A percentile compares a stretch with the other conserved stretches of the same genome.
Conservation (phyloP, 176 grass and related monocot species). For the Alopecurus myosuroides region DNA sequence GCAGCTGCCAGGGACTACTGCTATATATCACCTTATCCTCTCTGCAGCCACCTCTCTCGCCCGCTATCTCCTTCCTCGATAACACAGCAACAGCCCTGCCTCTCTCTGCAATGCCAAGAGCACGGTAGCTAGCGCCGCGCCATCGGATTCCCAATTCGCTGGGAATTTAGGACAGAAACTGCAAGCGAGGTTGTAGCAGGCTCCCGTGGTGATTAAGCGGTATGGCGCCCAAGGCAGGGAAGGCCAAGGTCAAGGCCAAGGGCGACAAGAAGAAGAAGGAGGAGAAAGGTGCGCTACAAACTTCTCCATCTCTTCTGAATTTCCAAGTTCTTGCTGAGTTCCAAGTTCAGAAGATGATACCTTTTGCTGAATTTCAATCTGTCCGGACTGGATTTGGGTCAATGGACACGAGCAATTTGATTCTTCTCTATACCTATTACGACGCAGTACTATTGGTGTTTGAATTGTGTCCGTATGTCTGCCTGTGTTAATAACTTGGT, state of each 20-base stretch:
- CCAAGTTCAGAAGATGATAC: background rate
- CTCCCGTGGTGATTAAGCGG: background rate
- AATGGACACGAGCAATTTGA: no score
- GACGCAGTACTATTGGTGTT: no score
- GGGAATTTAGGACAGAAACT: background rate
- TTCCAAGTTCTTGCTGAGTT: background rate
- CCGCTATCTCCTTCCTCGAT: background rate
- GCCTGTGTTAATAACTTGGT: no score
- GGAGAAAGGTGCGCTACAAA: constrained; percentile 63
- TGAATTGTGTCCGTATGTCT: no score
- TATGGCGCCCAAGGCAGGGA: constrained; percentile 93
- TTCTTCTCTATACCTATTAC: no score
- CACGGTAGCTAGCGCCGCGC: background rate
- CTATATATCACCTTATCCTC: constrained; percentile 55
- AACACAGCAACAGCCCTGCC: background rate
- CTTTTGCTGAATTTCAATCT: background rate
- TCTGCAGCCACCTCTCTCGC: constrained; percentile 24
- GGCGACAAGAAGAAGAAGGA: constrained; percentile 99
- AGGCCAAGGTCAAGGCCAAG: constrained; percentile 78
- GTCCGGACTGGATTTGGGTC: background rate
- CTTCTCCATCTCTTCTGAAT: background rate
- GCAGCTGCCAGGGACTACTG: background rate
- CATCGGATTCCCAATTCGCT: background rate
- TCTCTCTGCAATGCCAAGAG: constrained; percentile 31
- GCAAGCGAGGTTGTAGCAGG: background rate